A percentile compares a stretch with the other conserved stretches of the same genome.
These are phyloP conservation scores for Ceriops tagal DNA, from an alignment of 345 rosid species.

Conservation along the genomic window DNA sequence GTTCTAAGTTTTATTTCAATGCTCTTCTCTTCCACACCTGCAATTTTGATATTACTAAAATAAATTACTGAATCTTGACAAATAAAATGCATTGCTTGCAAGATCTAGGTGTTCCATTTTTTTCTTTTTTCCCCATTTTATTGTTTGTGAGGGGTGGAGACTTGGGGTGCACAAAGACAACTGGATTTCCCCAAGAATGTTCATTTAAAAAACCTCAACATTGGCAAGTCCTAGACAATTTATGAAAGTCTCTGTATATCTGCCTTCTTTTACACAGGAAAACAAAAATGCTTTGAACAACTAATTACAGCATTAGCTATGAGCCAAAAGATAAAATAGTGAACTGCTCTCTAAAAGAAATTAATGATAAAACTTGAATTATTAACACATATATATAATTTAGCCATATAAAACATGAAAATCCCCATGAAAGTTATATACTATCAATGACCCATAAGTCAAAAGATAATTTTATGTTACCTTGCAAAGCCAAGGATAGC, in stretches of 20 bases:
- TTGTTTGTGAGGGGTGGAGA: too few species aligned
- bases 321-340: neutral
- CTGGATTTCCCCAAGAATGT: neutral
- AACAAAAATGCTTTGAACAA: neutral
- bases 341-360: too few species aligned
- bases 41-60: slow-evolving; percentile 14
- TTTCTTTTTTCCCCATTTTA: too few species aligned
- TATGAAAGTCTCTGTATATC: neutral
- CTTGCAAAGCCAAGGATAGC: slow-evolving; percentile 53
- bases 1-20: slow-evolving; percentile 65
- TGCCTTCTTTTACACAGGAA: neutral
- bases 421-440: neutral
- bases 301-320: neutral
- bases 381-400: slow-evolving; percentile 2
- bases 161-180: neutral
- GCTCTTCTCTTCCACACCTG: slow-evolving; percentile 70
- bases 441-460: neutral
- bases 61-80: neutral
- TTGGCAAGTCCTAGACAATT: neutral
- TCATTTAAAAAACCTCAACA: neutral
- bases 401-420: neutral
- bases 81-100: neutral
- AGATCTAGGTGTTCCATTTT: too few species aligned
- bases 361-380: neutral
- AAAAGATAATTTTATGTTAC: slow-evolving; percentile 33